Evolutionary conservation across 2,329 filamentous ascomycete species (phyloP), one percentile per base, ranked within the genome.

Genomic region (Chalara sp.): DNA sequence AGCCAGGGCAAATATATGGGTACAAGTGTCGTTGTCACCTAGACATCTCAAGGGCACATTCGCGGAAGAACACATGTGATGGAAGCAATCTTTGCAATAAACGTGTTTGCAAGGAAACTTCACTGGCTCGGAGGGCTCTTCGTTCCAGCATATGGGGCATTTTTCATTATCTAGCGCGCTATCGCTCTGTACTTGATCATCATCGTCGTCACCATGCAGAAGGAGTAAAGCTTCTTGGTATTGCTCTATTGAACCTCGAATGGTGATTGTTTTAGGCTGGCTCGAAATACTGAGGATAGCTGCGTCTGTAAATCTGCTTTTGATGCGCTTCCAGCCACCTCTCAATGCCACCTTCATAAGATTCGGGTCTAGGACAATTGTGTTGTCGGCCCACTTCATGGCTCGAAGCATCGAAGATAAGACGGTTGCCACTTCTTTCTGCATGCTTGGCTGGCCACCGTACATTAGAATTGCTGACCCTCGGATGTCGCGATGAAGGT

Each of bases 21-120:
- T 5, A 29, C 56, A 57, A n/a, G 35, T 32, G 2, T 45, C 50
- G 12, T 44, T 46, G 3, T 39, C 7, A 5, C 53, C 52, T 6
- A 28, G 32, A 33, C 56, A 58, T n/a, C 10, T 37, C 2, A 58
- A 29, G 4, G 40, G 48, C 2, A 54, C 28, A 7, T 59, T 53
- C 4, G 54, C 52, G 5, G 56, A 56, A 3, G 50, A 49, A 50
- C 68, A 68, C 6, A 68, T 54, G 40, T 59, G 58, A 44, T 65
- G 58, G 45, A 76, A 73, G 54, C 73, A 76, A 21, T 64, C 61
- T 0, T 56, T 52, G 56, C 72, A 76, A 53, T 74, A 76, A 8
- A 63, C 39, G 52, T 76, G 73, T 1, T 55, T 59, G 54, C 73
- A 75, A 2, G 47, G 41, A 5, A 64, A 70, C 7, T 41, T 56